Conservation (phyloP, 2,329 filamentous ascomycete genomes). For the Sclerotinia subarctica region DNA sequence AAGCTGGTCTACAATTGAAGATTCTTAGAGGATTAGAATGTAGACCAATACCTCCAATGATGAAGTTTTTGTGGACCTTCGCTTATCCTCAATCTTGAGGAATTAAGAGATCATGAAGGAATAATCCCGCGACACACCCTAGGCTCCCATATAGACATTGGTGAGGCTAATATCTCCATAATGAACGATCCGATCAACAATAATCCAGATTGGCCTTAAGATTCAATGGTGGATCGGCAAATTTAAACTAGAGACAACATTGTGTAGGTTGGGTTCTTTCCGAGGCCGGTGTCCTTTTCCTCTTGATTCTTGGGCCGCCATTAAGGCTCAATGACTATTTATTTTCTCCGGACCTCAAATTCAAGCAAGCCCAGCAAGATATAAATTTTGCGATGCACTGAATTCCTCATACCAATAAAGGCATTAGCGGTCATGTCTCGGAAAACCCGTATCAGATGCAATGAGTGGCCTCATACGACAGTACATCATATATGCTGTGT, state of each 20-base stretch:
- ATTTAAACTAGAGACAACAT: neutral
- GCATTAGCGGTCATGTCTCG: neutral
- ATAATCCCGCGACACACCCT: neutral
- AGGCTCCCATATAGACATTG: neutral
- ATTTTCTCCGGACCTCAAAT: neutral
- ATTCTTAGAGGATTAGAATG: neutral
- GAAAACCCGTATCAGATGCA: neutral
- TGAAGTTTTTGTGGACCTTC: neutral
- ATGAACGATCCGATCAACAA: neutral
- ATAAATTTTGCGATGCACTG: neutral
- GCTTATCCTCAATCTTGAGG: neutral
- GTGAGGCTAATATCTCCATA: neutral
- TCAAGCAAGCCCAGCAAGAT: neutral
- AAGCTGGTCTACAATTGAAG: too few species aligned
- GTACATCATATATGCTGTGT: neutral
- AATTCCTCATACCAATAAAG: too few species aligned
- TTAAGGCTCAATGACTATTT: neutral
- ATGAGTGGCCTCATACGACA: neutral
- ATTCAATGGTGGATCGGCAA: neutral
- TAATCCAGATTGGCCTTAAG: neutral
- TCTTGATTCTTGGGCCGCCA: neutral
- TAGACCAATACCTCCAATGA: neutral
- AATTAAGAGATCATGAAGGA: neutral
- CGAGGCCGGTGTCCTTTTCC: neutral
- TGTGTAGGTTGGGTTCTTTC: neutral